A percentile compares a stretch with the other conserved stretches of the same genome.
These are phyloP conservation scores for Beta lomatogona DNA, from an alignment of 179 eudicot species.

Conservation along the genomic window DNA sequence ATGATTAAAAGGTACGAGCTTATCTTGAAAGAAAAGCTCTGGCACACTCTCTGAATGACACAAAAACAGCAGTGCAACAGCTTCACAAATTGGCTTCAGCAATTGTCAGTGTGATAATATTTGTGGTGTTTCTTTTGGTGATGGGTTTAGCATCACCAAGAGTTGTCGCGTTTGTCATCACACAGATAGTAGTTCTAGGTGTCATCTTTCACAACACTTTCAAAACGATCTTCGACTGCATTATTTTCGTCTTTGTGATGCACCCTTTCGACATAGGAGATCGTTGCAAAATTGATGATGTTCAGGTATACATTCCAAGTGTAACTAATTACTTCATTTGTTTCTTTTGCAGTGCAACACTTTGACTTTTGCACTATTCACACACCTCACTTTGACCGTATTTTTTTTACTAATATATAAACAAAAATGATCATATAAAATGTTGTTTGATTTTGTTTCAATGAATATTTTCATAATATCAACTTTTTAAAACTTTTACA, in stretches of 20 bases:
- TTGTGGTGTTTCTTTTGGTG: slow-evolving; percentile 47
- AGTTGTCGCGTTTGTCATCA: slow-evolving; percentile 49
- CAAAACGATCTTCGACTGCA: slow-evolving; percentile 5
- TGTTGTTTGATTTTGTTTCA: no score
- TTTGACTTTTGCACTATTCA: no score
- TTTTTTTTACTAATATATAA: no score
- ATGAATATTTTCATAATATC: no score
- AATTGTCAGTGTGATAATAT: slow-evolving; percentile 47
- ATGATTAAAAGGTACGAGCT: slow-evolving; percentile 47
- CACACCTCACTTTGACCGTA: no score
- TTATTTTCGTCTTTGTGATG: slow-evolving; percentile 16
- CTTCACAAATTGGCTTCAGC: slow-evolving; percentile 68
- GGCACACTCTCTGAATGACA: slow-evolving; percentile 73
- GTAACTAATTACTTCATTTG: no score
- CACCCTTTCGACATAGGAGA: slow-evolving; percentile 24
- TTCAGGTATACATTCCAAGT: no score
- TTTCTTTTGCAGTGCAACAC: no score
- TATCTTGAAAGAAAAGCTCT: slow-evolving; percentile 64
- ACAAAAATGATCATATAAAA: no score
- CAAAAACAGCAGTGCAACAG: slow-evolving; percentile 79
- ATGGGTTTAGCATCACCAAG: slow-evolving; percentile 62
- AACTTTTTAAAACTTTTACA: no score
- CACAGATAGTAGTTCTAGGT: slow-evolving; percentile 57
- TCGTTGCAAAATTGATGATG: slow-evolving; percentile 8
- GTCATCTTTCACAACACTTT: slow-evolving; percentile 21